Evolutionary conservation across 2,329 filamentous ascomycete genomes (phyloP).

Genomic region (Fusarium sp.): DNA sequence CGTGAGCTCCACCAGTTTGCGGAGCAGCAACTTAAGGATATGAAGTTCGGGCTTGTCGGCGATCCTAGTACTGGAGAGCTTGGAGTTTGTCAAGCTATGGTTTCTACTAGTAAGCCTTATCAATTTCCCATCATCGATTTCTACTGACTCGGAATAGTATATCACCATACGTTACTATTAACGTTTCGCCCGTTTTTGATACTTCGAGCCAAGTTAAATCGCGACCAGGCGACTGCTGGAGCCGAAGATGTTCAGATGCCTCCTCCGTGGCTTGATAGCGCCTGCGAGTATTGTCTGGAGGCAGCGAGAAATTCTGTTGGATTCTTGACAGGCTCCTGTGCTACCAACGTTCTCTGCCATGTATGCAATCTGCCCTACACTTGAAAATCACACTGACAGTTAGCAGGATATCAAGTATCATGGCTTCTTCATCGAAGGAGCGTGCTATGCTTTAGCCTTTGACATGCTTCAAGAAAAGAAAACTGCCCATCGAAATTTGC

Average conservation of each 20-base stretch:
- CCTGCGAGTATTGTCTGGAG: constrained; percentile 58
- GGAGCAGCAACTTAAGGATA: constrained; percentile 49
- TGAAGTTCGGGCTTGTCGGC: constrained; percentile 54
- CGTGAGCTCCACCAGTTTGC: constrained; percentile 50
- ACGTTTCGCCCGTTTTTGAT: constrained; percentile 61
- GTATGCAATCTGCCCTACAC: constrained; percentile 44
- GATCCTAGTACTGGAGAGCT: constrained; percentile 54
- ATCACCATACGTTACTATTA: constrained; percentile 58
- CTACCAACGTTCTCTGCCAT: constrained; percentile 56
- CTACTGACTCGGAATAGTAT: constrained; percentile 51
- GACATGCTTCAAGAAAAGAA: constrained; percentile 58
- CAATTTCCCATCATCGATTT: not conserved
- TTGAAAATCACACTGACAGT: constrained; percentile 9
- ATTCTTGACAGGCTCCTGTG: constrained; percentile 56
- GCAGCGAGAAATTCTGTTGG: constrained; percentile 58
- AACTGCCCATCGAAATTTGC: constrained; percentile 55
- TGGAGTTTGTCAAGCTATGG: constrained; percentile 57
- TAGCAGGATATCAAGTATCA: constrained; percentile 59
- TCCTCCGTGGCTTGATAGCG: constrained; percentile 58
- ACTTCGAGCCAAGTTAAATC: constrained; percentile 57
- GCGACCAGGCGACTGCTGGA: constrained; percentile 45
- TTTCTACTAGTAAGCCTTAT: constrained; percentile 54
- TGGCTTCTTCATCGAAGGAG: constrained; percentile 59
- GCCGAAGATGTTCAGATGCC: constrained; percentile 37
- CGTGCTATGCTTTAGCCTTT: constrained; percentile 57